A percentile compares a stretch with the other conserved stretches of the same genome.
Conservation (phyloP, 2,329 filamentous ascomycete genomes). For the Aspergillus sp. region DNA sequence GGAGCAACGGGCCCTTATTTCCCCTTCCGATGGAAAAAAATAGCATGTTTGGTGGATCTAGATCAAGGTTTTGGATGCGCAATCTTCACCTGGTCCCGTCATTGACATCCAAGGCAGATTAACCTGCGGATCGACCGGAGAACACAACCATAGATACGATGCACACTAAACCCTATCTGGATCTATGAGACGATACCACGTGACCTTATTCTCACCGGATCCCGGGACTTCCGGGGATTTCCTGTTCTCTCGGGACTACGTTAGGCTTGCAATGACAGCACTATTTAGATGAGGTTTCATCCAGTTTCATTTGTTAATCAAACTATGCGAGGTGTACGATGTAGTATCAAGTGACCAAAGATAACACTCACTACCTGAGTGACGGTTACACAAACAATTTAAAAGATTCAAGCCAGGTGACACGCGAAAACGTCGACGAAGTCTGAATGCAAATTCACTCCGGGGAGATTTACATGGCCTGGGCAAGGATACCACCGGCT, state of each 20-base stretch:
- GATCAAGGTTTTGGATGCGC: not conserved
- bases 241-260: not conserved
- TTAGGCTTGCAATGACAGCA: not conserved
- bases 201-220: not conserved
- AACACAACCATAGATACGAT: not conserved
- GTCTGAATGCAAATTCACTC: not conserved
- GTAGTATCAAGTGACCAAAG: constrained; percentile 10
- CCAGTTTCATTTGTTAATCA: not conserved
- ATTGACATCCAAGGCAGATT: not conserved
- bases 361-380: constrained; percentile 8
- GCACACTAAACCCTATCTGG: not conserved
- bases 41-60: not conserved
- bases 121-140: not conserved
- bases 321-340: constrained; percentile 4
- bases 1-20: not conserved
- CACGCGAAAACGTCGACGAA: not conserved
- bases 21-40: not conserved
- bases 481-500: constrained; percentile 11
- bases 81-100: not conserved
- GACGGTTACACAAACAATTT: constrained; percentile 1
- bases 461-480: constrained; percentile 8
- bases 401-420: constrained; percentile 5
- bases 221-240: not conserved
- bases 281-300: not conserved
- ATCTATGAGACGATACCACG: not conserved